A percentile compares a stretch with the other conserved stretches of the same genome.
Conservation (phyloP, 768 basidiomycete species). For the Amanita subjunquillea region DNA sequence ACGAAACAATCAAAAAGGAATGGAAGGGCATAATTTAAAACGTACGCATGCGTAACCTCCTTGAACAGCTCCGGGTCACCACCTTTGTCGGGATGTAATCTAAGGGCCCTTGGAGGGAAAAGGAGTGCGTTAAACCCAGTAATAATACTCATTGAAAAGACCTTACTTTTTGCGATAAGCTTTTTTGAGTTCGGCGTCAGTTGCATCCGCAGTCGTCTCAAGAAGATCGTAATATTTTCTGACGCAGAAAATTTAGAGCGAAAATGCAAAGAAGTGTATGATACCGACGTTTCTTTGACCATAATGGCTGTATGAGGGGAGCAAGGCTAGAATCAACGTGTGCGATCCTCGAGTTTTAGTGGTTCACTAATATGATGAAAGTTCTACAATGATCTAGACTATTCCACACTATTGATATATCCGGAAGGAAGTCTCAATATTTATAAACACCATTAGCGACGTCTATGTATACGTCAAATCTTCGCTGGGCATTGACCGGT, state of each 20-base stretch:
- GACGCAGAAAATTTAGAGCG: constrained; percentile 8
- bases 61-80: constrained; percentile 97
- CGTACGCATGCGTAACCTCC: constrained; percentile 91
- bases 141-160: neutral
- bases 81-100: constrained; percentile 88
- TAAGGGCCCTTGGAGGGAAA: constrained; percentile 49
- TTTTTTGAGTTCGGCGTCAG: constrained; percentile 84
- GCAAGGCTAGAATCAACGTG: constrained; percentile 1
- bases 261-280: neutral
- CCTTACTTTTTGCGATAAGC: constrained; percentile 88
- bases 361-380: constrained; percentile 22
- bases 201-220: constrained; percentile 70
- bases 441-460: constrained; percentile 20
- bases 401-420: constrained; percentile 31
- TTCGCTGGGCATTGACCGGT: constrained; percentile 84
- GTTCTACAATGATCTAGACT: constrained; percentile 34
- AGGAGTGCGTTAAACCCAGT: constrained; percentile 5
- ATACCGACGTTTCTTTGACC: constrained; percentile 64
- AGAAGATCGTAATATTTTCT: constrained; percentile 93
- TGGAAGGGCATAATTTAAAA: constrained; percentile 12
- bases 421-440: constrained; percentile 22
- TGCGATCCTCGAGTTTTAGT: constrained; percentile 17
- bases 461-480: constrained; percentile 89
- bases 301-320: constrained; percentile 24
- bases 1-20: constrained; percentile 2